Evolutionary conservation across 441 rosid species (phyloP).

Genomic region (Biscutella auriculata): DNA sequence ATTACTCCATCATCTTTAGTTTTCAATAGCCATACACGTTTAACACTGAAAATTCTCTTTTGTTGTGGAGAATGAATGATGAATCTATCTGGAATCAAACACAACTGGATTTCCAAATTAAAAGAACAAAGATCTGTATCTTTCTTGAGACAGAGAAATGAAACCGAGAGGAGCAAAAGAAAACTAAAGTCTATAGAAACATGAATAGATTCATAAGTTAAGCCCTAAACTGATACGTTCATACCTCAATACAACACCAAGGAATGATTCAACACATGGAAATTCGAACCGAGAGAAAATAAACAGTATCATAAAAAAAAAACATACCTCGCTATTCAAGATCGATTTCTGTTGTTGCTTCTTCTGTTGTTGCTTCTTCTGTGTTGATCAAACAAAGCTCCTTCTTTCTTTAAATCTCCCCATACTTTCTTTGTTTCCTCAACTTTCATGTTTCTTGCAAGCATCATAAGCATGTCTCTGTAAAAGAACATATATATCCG

Average conservation of each 20-base stretch:
- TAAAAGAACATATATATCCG: slow-evolving; percentile 85
- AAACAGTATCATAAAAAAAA: no score
- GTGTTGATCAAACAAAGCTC: slow-evolving; percentile 82
- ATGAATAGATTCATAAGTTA: no score
- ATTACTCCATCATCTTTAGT: not conserved
- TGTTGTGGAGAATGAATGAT: no score
- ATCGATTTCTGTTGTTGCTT: slow-evolving; percentile 34
- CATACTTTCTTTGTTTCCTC: slow-evolving; percentile 55
- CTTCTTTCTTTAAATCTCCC: slow-evolving; percentile 70
- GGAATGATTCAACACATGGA: no score
- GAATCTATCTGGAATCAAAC: not conserved
- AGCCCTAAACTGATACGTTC: no score
- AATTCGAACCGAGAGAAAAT: no score
- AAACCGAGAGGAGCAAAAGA: not conserved
- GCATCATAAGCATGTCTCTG: slow-evolving; percentile 91
- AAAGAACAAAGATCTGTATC: not conserved
- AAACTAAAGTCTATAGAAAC: no score
- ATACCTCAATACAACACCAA: no score
- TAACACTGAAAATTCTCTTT: not conserved
- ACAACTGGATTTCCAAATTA: not conserved
- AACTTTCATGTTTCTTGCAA: slow-evolving; percentile 67
- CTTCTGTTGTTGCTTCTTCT: slow-evolving; percentile 58
- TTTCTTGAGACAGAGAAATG: not conserved
- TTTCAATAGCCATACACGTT: not conserved
- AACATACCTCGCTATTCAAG: slow-evolving; percentile 23